Percentiles rank a stretch among this genome's conserved stretches.
Evolutionary conservation across 176 grass and related monocot genomes (phyloP).

Genomic region (Pharus latifolius): DNA sequence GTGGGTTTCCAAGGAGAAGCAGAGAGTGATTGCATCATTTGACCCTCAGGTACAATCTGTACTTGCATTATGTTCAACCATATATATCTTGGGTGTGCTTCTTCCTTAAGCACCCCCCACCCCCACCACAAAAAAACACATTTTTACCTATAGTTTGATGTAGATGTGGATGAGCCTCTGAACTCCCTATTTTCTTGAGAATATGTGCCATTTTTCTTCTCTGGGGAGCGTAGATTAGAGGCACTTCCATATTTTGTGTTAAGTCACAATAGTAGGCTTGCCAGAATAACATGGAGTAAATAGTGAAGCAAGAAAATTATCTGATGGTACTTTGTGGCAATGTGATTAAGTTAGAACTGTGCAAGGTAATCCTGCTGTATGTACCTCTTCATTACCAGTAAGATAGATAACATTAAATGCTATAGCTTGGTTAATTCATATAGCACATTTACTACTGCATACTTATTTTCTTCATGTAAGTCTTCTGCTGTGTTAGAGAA

Average conservation of each 20-base stretch:
- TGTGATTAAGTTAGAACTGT: not conserved
- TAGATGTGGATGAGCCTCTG: not conserved
- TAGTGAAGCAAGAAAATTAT: not conserved
- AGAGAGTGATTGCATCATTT: conserved; percentile 41
- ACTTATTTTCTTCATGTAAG: not conserved
- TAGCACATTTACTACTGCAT: not conserved
- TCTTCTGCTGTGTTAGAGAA: not conserved
- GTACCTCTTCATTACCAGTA: not conserved
- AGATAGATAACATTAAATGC: not conserved
- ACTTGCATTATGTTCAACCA: not conserved
- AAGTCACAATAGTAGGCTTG: not conserved
- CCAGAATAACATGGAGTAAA: not conserved
- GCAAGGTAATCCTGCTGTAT: not conserved
- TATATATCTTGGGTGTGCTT: too few relatives aligned
- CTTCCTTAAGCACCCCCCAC: too few relatives aligned
- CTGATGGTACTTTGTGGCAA: not conserved
- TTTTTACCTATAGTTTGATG: not conserved
- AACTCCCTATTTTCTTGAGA: not conserved
- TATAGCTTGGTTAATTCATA: not conserved
- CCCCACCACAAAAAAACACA: not conserved
- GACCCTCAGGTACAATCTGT: conserved; percentile 43
- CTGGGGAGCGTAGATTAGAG: too few relatives aligned
- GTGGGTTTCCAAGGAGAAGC: conserved; percentile 34
- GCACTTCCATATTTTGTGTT: not conserved
- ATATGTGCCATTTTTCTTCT: not conserved